Evolutionary conservation across 441 rosid species (phyloP).

Genomic region (Isatis lusitanica): DNA sequence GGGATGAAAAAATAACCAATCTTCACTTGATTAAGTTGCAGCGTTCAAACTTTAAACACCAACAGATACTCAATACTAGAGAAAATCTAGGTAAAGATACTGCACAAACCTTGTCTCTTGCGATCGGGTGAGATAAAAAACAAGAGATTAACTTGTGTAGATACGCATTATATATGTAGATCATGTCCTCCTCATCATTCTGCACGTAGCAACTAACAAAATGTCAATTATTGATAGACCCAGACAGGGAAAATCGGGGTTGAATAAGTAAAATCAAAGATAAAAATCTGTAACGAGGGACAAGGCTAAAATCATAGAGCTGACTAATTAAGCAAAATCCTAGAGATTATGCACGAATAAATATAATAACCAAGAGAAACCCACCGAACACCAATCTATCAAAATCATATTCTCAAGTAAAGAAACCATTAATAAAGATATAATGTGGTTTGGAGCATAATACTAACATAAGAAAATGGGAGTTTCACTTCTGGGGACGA

Average conservation of each 20-base stretch:
- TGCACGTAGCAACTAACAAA: slow-evolving; percentile 46
- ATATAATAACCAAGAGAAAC: neutral
- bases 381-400: neutral
- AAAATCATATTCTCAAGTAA: neutral
- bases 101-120: slow-evolving; percentile 85
- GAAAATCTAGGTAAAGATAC: neutral
- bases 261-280: slow-evolving; percentile 7
- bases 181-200: slow-evolving; percentile 96
- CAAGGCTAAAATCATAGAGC: neutral
- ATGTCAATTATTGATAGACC: slow-evolving; percentile 15
- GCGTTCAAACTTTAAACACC: neutral
- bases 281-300: neutral
- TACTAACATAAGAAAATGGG: too few species aligned
- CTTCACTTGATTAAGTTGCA: neutral
- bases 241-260: neutral
- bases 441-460: neutral
- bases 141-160: slow-evolving; percentile 90
- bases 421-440: neutral
- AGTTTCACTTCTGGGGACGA: neutral
- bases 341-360: slow-evolving; percentile 1
- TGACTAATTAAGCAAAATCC: slow-evolving; percentile 1
- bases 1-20: slow-evolving; percentile 2
- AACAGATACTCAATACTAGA: slow-evolving; percentile 2
- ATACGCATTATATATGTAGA: slow-evolving; percentile 91
- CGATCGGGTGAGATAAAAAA: slow-evolving; percentile 87